Conservation (phyloP, 2,329 filamentous ascomycete genomes). For the Phyllosticta paracitricarpa region DNA sequence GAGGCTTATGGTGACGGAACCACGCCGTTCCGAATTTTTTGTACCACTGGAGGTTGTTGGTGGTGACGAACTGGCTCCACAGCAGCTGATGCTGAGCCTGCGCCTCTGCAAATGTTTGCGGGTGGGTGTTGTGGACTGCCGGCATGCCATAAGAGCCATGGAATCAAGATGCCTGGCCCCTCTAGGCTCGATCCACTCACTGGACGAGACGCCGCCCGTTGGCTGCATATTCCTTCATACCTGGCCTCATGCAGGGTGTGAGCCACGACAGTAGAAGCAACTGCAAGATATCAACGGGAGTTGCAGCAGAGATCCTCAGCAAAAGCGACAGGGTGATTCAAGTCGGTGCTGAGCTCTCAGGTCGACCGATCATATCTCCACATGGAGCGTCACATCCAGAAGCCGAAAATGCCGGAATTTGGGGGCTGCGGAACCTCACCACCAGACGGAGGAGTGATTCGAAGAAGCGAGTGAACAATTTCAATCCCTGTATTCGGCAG, state of each 20-base stretch:
- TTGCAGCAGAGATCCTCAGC: not conserved
- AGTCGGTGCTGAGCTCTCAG: not conserved
- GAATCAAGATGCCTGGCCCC: not conserved
- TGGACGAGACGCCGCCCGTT: not conserved
- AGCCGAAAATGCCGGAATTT: not conserved
- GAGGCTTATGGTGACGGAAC: not conserved
- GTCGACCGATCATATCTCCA: not conserved
- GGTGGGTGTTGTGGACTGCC: not conserved
- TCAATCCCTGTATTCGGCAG: not conserved
- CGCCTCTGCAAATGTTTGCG: not conserved
- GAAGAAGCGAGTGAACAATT: not conserved
- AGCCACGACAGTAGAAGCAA: not conserved
- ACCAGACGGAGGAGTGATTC: not conserved
- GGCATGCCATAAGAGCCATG: not conserved
- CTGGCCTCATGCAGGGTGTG: not conserved
- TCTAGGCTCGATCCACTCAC: not conserved
- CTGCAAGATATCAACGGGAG: not conserved
- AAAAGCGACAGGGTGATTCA: not conserved
- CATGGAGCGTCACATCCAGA: not conserved
- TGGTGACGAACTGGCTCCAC: not conserved
- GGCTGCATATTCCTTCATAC: not conserved
- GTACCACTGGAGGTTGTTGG: not conserved
- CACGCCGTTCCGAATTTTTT: not conserved
- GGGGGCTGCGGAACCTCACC: not conserved
- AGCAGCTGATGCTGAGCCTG: not conserved